Evolutionary conservation across 2,329 filamentous ascomycete genomes (phyloP).

Genomic region (Colletotrichum costaricense): DNA sequence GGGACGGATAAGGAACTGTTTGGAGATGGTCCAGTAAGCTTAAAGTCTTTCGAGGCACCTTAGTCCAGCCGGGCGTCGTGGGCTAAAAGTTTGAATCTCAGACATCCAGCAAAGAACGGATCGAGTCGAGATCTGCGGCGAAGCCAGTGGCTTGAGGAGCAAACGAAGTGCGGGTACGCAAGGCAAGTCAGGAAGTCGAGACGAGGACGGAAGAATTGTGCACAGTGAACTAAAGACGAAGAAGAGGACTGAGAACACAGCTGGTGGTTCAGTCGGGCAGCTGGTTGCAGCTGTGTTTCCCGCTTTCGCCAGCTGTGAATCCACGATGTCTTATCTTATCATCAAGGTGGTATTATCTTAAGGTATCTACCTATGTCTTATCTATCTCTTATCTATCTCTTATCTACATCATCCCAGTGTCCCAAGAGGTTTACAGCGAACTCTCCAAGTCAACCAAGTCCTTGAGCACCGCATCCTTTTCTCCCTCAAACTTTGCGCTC

Average conservation of each 20-base stretch:
- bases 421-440: conserved; percentile 22
- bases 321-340: background rate
- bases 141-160: background rate
- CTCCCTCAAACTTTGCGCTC: conserved; percentile 38
- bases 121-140: conserved; percentile 22
- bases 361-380: background rate
- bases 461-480: conserved; percentile 36
- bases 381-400: too few species aligned
- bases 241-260: background rate
- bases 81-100: background rate
- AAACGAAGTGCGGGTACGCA: too few species aligned
- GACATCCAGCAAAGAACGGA: conserved; percentile 10
- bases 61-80: conserved; percentile 7
- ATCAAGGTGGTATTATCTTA: background rate
- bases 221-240: background rate
- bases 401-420: background rate
- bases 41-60: background rate
- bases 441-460: conserved; percentile 39
- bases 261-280: accelerated
- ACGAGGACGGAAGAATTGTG: background rate
- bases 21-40: conserved; percentile 18
- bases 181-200: background rate
- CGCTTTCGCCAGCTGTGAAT: too few species aligned
- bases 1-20: conserved; percentile 9
- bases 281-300: background rate